phyloP scores from a whole-genome alignment of 164 flowering plant species.

The Malania oleifera region DNA sequence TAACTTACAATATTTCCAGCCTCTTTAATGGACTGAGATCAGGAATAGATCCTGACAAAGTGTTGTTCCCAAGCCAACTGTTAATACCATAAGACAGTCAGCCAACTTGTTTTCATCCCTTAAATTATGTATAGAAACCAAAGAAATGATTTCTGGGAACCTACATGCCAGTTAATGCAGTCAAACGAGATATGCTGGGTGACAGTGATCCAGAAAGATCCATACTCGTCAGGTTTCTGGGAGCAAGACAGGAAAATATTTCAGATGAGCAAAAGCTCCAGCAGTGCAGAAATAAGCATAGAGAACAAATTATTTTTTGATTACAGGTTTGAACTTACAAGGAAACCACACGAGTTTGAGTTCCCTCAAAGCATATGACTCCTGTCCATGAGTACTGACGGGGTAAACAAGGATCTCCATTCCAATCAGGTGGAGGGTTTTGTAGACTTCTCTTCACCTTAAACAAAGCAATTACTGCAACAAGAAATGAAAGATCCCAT shows the following conservation, averaged over 20 bases:
- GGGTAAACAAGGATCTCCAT: constrained; percentile 90
- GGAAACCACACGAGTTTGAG: constrained; percentile 51
- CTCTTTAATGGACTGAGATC: constrained; percentile 54
- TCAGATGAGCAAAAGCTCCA: background rate
- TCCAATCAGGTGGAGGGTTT: constrained; percentile 75
- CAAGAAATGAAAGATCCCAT: background rate
- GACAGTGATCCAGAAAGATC: constrained; percentile 75
- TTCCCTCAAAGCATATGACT: constrained; percentile 66
- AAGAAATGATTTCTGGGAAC: constrained; percentile 13
- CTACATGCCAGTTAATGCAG: constrained; percentile 67
- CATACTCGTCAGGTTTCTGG: constrained; percentile 77
- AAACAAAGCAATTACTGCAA: constrained; percentile 62
- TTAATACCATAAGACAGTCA: constrained; percentile 18
- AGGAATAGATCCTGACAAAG: constrained; percentile 72
- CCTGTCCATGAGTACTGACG: constrained; percentile 73
- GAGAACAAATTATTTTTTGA: background rate
- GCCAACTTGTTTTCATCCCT: background rate
- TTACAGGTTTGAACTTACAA: constrained; percentile 48
- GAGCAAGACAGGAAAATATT: constrained; percentile 12
- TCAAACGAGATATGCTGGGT: constrained; percentile 55
- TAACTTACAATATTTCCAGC: constrained; percentile 65
- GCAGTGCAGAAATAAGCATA: background rate
- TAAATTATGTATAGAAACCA: constrained; percentile 5
- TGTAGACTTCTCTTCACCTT: constrained; percentile 36
- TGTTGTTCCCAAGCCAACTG: constrained; percentile 79